These are phyloP conservation scores for Diplocarpon rosae DNA, from an alignment of 2,329 filamentous ascomycete species.

Conservation along the genomic window DNA sequence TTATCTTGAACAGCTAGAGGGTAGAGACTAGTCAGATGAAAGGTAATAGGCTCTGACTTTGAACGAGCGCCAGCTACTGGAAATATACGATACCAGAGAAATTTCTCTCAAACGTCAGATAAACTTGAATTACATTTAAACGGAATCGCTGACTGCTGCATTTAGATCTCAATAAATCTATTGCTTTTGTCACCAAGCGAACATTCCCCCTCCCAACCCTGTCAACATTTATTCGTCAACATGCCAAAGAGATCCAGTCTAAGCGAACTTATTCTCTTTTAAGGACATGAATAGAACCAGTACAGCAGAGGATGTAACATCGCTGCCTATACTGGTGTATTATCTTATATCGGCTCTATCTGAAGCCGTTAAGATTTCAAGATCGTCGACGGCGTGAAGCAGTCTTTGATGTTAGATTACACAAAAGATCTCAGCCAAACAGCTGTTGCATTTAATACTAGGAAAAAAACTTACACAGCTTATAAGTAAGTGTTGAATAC, in stretches of 20 bases:
- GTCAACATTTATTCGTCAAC: constrained; percentile 23
- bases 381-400: constrained; percentile 32
- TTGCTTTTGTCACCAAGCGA: constrained; percentile 35
- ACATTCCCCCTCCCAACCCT: constrained; percentile 33
- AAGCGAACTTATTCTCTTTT: constrained; percentile 33
- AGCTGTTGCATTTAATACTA: constrained; percentile 34
- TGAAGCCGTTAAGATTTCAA: constrained; percentile 34
- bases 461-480: constrained; percentile 46
- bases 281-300: constrained; percentile 30
- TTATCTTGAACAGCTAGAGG: constrained; percentile 38
- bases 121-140: constrained; percentile 20
- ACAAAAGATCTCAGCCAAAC: constrained; percentile 47
- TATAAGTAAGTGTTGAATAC: constrained; percentile 39
- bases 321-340: constrained; percentile 33
- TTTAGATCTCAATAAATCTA: constrained; percentile 12
- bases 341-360: constrained; percentile 31
- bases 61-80: constrained; percentile 34
- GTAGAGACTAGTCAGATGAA: constrained; percentile 33
- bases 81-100: constrained; percentile 34
- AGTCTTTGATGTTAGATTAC: constrained; percentile 45
- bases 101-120: too few species aligned
- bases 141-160: background rate
- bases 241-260: constrained; percentile 30
- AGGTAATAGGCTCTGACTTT: constrained; percentile 45
- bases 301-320: constrained; percentile 30